A percentile compares a stretch with the other conserved stretches of the same genome.
These are phyloP conservation scores for Neurospora africana DNA, from an alignment of 495 filamentous ascomycete species.

Conservation along the genomic window DNA sequence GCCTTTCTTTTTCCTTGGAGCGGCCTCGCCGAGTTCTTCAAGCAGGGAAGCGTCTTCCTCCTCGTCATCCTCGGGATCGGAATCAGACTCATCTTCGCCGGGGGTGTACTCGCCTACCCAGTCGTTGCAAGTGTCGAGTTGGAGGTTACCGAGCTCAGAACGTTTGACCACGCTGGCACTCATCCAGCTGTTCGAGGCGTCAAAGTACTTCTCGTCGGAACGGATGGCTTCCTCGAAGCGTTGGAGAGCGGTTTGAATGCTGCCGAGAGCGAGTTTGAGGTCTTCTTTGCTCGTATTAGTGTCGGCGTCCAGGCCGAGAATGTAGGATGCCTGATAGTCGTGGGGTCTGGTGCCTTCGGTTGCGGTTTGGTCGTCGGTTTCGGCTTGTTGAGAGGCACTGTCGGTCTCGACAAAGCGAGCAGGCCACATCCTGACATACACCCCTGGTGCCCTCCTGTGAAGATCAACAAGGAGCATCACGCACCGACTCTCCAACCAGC, in stretches of 20 bases:
- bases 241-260: conserved; percentile 28
- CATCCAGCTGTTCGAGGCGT: conserved; percentile 38
- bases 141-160: conserved; percentile 23
- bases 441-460: conserved; percentile 28
- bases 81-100: conserved; percentile 27
- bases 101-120: conserved; percentile 33
- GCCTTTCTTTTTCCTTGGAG: conserved; percentile 7
- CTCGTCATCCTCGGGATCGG: conserved; percentile 19
- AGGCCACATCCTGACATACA: conserved; percentile 48
- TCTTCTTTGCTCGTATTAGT: conserved; percentile 19
- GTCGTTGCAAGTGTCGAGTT: conserved; percentile 32
- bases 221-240: conserved; percentile 39
- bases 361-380: not conserved
- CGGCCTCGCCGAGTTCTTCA: conserved; percentile 19
- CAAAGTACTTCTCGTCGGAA: conserved; percentile 37
- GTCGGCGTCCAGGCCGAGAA: conserved; percentile 40
- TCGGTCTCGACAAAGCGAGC: conserved; percentile 34
- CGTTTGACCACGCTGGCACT: conserved; percentile 29
- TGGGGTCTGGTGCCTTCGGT: conserved; percentile 7
- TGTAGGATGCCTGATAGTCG: conserved; percentile 44
- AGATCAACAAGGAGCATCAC: conserved; percentile 42
- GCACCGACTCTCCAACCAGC: conserved; percentile 46
- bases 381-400: not conserved
- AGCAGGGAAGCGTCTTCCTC: conserved; percentile 9
- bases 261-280: conserved; percentile 18